A percentile compares a stretch with the other conserved stretches of the same genome.
Evolutionary conservation across 2,329 filamentous ascomycete genomes (phyloP).

Genomic region (Colletotrichum sublineola): DNA sequence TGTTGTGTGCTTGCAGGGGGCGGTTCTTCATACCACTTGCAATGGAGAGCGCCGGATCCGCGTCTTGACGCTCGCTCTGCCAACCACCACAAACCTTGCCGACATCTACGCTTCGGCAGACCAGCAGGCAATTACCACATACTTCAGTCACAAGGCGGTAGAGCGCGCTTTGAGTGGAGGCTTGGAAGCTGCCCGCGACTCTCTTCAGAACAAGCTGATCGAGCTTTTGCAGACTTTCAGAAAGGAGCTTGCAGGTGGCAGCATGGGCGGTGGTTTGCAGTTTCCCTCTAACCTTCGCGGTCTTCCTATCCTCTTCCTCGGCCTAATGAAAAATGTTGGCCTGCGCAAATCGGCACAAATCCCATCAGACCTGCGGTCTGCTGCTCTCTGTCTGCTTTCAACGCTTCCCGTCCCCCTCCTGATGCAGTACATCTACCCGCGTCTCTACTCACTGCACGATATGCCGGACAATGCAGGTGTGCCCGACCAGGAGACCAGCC

Average conservation of each 20-base stretch:
- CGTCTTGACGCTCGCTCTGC: conserved; percentile 92
- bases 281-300: conserved; percentile 93
- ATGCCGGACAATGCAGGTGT: conserved; percentile 95
- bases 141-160: conserved; percentile 97
- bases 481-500: conserved; percentile 86
- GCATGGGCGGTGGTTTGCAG: conserved; percentile 93
- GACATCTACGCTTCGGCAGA: conserved; percentile 96
- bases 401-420: conserved; percentile 90
- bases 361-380: conserved; percentile 91
- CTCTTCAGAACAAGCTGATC: conserved; percentile 89
- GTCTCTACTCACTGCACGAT: conserved; percentile 89
- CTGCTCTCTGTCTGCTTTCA: conserved; percentile 92
- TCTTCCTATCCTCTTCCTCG: conserved; percentile 90
- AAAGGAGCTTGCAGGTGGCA: conserved; percentile 95
- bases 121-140: conserved; percentile 91
- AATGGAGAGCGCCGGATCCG: conserved; percentile 96
- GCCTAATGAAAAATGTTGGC: conserved; percentile 95
- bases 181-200: conserved; percentile 90
- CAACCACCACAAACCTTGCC: conserved; percentile 90
- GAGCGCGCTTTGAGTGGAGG: conserved; percentile 89
- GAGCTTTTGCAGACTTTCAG: conserved; percentile 96
- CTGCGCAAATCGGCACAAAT: conserved; percentile 94
- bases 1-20: conserved; percentile 91
- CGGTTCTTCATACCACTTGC: conserved; percentile 96
- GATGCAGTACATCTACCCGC: conserved; percentile 92